These are phyloP conservation scores for Boeremia exigua DNA, from an alignment of 2,329 filamentous ascomycete species.

Conservation along the genomic window DNA sequence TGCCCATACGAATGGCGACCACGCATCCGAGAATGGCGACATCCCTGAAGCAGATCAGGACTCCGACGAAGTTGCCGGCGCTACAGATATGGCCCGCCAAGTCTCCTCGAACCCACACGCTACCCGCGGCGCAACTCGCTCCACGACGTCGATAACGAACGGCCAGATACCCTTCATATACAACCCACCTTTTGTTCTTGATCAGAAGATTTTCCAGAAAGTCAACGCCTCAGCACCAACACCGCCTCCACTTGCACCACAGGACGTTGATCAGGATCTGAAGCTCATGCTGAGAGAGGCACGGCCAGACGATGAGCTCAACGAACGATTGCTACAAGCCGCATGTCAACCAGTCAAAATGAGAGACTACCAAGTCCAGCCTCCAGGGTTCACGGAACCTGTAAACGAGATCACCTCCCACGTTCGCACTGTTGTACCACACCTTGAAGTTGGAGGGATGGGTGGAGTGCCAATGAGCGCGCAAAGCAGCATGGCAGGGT, in stretches of 20 bases:
- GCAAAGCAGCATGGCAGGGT: constrained; percentile 47
- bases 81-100: constrained; percentile 66
- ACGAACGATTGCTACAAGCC: constrained; percentile 47
- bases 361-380: constrained; percentile 44
- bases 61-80: constrained; percentile 49
- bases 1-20: constrained; percentile 44
- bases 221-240: constrained; percentile 57
- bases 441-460: constrained; percentile 40
- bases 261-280: constrained; percentile 58
- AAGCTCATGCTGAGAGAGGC: constrained; percentile 54
- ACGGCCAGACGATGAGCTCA: constrained; percentile 47
- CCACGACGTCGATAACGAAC: constrained; percentile 54
- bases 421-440: constrained; percentile 38
- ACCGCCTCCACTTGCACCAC: constrained; percentile 50
- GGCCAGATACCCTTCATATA: constrained; percentile 52
- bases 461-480: constrained; percentile 50
- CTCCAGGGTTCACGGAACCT: constrained; percentile 39
- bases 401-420: constrained; percentile 43
- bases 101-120: constrained; percentile 64
- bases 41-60: constrained; percentile 49
- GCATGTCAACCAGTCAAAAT: constrained; percentile 43
- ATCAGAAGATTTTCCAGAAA: constrained; percentile 54
- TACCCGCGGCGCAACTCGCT: constrained; percentile 58
- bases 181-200: constrained; percentile 52
- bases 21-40: constrained; percentile 43